Conservation (phyloP, 306 rosid genomes). For the Oxytropis ochrocephala region DNA sequence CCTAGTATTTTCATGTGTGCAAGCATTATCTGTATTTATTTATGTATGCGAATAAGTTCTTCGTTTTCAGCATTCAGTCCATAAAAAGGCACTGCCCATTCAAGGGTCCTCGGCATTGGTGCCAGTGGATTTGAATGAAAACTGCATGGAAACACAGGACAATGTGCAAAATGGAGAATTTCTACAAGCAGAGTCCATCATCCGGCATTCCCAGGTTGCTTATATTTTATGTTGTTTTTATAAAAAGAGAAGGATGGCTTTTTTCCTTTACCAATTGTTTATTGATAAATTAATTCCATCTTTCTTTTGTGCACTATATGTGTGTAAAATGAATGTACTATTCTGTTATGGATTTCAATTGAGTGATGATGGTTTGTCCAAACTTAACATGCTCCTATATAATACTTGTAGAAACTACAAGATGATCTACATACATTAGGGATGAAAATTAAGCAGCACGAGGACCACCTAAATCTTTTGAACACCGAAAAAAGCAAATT, state of each 20-base stretch:
- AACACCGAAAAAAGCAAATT: conserved; percentile 52
- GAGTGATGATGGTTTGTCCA: background rate
- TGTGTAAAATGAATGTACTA: background rate
- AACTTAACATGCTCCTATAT: conserved; percentile 20
- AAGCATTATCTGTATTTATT: conserved; percentile 12
- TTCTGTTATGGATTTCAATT: conserved; percentile 4
- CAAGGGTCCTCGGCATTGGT: conserved; percentile 40
- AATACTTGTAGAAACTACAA: conserved; percentile 65
- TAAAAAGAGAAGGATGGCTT: background rate
- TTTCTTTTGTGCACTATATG: background rate
- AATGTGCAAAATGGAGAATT: conserved; percentile 42
- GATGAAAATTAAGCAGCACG: conserved; percentile 67
- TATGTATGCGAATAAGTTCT: background rate
- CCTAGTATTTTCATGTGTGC: background rate
- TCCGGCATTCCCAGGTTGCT: conserved; percentile 52
- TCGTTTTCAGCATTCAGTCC: conserved; percentile 32
- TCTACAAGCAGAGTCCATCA: conserved; percentile 47
- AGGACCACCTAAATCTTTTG: conserved; percentile 49
- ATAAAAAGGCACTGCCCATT: conserved; percentile 24
- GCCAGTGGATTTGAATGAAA: conserved; percentile 50
- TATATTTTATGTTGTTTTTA: background rate
- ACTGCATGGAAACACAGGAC: conserved; percentile 11
- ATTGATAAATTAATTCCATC: background rate
- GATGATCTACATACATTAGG: conserved; percentile 66
- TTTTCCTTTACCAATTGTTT: background rate